A percentile compares a stretch with the other conserved stretches of the same genome.
These are phyloP conservation scores for Brassica nigra DNA, from an alignment of 345 rosid genomes.

Conservation along the genomic window DNA sequence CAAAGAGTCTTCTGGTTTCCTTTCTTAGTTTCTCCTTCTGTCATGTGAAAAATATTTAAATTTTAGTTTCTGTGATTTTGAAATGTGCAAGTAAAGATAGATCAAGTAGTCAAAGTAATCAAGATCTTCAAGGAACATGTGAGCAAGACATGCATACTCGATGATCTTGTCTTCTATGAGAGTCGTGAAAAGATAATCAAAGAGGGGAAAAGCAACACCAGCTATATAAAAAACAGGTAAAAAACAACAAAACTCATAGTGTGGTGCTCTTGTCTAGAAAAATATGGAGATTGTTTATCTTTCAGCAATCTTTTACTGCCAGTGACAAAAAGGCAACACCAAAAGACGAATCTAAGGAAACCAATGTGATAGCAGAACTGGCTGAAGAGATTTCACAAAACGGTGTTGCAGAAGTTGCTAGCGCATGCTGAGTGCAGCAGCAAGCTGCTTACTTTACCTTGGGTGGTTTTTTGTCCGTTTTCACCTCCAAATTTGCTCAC, in stretches of 20 bases:
- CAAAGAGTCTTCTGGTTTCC: not conserved
- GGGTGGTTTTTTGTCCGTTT: not conserved
- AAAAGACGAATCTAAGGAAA: too few species aligned
- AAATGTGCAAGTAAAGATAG: conserved; percentile 49
- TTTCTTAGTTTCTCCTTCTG: not conserved
- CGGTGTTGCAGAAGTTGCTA: too few species aligned
- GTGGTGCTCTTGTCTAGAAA: too few species aligned
- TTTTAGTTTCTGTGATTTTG: not conserved
- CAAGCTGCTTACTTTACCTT: not conserved
- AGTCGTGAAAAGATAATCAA: too few species aligned
- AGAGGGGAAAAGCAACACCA: too few species aligned
- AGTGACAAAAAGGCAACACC: conserved; percentile 1
- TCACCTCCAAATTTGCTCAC: not conserved
- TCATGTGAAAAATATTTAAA: not conserved
- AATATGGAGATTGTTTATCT: not conserved
- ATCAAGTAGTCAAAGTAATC: conserved; percentile 53
- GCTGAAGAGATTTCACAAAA: too few species aligned
- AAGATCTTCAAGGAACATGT: conserved; percentile 39
- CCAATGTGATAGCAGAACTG: too few species aligned
- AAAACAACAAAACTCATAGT: not conserved
- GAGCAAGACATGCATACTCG: too few species aligned
- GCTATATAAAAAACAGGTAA: too few species aligned
- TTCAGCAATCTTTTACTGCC: conserved; percentile 12
- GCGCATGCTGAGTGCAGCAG: too few species aligned
- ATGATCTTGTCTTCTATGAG: too few species aligned